Evolutionary conservation across 164 flowering plant genomes (phyloP), one percentile per base, ranked within the genome.

Genomic region (Hamamelis virginiana): DNA sequence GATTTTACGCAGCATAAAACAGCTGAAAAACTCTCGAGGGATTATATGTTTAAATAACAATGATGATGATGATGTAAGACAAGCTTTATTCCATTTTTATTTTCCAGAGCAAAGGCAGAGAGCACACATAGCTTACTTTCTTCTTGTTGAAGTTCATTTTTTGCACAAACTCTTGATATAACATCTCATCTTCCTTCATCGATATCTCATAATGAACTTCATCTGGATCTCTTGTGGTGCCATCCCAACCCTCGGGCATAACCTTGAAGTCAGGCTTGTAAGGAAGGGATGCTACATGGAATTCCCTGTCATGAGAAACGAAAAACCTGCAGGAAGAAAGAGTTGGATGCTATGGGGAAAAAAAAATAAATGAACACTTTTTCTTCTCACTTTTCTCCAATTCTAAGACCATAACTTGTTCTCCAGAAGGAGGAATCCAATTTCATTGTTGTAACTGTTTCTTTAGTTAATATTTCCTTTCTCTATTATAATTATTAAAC

Each of bases 241-340:
- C 97, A 80, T 92, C 98, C 97, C 98, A 95, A 55, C 89, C 97
- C 81, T 89, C 97, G 18, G 97, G 97, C 98, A 95, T 92, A 38
- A 95, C 97, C 81, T 87, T 95, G 80, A 95, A 95, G 65, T 92
- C 96, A 10, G 98, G 98, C 70, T 91, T 95, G 75, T 92, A 87
- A 0, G 96, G 94, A 75, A 92, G 93, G 48, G 96, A 80, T 13
- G 98, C 98, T 48, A 95, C 93, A 79, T 95, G 98, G 73, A 92
- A 95, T 75, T 95, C 98, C 72, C 90, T 83, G 65, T 89, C 95
- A 82, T 91, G 92, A 14, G 94, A 88, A 38, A 69, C 75, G 64
- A 87, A 91, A 66, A 91, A 91, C 72, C 97, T 92, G 86, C 80
- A 81, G 63, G n/a, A 67, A 28, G 45, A 23, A 64, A 14, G 55